Conservation (phyloP, 176 grass and related monocot genomes). For the Raddia distichophylla region DNA sequence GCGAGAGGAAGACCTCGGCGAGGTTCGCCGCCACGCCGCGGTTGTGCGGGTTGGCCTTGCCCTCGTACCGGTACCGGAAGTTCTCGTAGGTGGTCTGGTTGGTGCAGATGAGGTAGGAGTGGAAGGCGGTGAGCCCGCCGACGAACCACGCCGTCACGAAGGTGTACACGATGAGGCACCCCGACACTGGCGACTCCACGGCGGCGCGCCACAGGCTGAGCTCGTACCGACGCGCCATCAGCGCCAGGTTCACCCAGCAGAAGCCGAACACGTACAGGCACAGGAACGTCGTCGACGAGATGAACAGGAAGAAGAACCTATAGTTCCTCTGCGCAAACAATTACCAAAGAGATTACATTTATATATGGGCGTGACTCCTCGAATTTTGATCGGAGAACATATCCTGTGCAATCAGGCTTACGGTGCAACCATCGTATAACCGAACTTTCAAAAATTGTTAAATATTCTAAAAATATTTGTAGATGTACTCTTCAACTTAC, state of each 20-base stretch:
- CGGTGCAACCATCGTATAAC: too few species aligned
- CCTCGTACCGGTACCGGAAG: constrained; percentile 88
- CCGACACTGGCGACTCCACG: constrained; percentile 67
- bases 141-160: constrained; percentile 94
- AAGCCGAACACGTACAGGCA: constrained; percentile 85
- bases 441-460: too few species aligned
- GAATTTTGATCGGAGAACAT: too few species aligned
- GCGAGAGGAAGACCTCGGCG: constrained; percentile 68
- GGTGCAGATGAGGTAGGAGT: constrained; percentile 82
- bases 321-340: constrained; percentile 69
- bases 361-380: too few species aligned
- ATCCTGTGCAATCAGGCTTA: too few species aligned
- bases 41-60: constrained; percentile 82
- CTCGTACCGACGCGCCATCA: constrained; percentile 27
- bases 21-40: constrained; percentile 62
- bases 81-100: constrained; percentile 99
- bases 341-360: too few species aligned
- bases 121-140: constrained; percentile 88
- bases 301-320: constrained; percentile 88
- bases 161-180: constrained; percentile 75
- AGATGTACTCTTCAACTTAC: too few species aligned
- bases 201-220: constrained; percentile 52
- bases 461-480: too few species aligned
- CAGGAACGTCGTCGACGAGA: constrained; percentile 70
- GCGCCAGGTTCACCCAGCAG: constrained; percentile 72